Conservation (phyloP, 345 rosid species). For the Boechera divaricarpa region DNA sequence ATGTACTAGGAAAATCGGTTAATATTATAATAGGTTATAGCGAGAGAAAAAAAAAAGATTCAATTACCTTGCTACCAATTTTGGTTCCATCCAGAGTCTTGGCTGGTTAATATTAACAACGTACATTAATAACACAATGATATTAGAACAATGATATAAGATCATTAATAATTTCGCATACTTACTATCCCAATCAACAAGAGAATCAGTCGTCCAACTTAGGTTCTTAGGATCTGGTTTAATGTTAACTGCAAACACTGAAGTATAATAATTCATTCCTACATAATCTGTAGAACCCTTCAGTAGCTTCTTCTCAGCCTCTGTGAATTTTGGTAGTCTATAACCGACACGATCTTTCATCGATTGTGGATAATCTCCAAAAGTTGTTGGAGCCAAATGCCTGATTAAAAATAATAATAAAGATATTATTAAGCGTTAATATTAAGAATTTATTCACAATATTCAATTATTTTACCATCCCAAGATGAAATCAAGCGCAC, state of each 20-base stretch:
- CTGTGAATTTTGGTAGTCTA: conserved; percentile 53
- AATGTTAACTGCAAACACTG: not conserved
- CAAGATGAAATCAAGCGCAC: conserved; percentile 43
- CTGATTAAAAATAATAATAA: conserved; percentile 16
- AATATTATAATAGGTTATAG: not conserved
- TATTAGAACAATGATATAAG: not conserved
- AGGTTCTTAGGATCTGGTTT: conserved; percentile 15
- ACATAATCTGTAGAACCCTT: conserved; percentile 53
- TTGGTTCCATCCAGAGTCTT: conserved; percentile 27
- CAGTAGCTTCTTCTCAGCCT: conserved; percentile 38
- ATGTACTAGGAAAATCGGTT: not conserved
- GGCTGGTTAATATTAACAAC: conserved; percentile 19
- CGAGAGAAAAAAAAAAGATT: not conserved
- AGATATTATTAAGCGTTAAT: too few relatives aligned
- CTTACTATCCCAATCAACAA: conserved; percentile 47
- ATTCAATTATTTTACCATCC: conserved; percentile 37
- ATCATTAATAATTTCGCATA: not conserved
- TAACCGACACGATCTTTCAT: conserved; percentile 50
- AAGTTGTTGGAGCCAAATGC: conserved; percentile 53
- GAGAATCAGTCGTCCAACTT: conserved; percentile 51
- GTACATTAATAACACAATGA: not conserved
- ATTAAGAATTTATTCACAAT: too few relatives aligned
- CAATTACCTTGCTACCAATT: conserved; percentile 43
- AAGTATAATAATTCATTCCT: conserved; percentile 57
- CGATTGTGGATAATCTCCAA: conserved; percentile 54